Evolutionary conservation across 345 rosid genomes (phyloP).

Genomic region (Eucalyptus tenuipes): DNA sequence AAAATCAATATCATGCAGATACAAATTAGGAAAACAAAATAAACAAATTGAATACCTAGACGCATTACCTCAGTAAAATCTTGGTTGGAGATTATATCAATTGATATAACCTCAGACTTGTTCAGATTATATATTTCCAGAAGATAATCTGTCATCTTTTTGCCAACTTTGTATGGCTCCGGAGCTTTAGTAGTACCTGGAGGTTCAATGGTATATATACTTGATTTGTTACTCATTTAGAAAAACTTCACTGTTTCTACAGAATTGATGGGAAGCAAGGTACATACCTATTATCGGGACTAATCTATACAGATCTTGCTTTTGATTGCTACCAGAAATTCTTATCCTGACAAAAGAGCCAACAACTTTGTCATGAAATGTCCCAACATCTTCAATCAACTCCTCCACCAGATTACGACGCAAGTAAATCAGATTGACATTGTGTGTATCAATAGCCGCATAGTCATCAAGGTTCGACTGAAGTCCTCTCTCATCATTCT

Average conservation of each 20-base stretch:
- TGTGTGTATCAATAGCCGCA: constrained; percentile 89
- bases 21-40: neutral
- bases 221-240: neutral
- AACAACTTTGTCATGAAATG: constrained; percentile 78
- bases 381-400: constrained; percentile 59
- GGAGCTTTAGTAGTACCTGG: constrained; percentile 84
- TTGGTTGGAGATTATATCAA: constrained; percentile 95
- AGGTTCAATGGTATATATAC: neutral
- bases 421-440: constrained; percentile 77
- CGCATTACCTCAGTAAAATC: constrained; percentile 87
- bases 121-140: constrained; percentile 82
- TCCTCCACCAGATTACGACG: constrained; percentile 85
- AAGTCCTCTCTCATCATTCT: constrained; percentile 57
- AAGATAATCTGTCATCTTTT: constrained; percentile 54
- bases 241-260: neutral
- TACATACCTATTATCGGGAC: constrained; percentile 85
- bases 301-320: constrained; percentile 96
- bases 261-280: neutral
- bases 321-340: constrained; percentile 82
- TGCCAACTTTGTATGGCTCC: constrained; percentile 86
- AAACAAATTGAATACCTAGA: neutral
- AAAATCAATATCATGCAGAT: neutral
- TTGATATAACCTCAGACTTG: constrained; percentile 79
- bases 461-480: constrained; percentile 86
- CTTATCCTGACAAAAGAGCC: constrained; percentile 89